Conservation (phyloP, 257 asterid genomes). For the Parsonsia alboflavescens region DNA sequence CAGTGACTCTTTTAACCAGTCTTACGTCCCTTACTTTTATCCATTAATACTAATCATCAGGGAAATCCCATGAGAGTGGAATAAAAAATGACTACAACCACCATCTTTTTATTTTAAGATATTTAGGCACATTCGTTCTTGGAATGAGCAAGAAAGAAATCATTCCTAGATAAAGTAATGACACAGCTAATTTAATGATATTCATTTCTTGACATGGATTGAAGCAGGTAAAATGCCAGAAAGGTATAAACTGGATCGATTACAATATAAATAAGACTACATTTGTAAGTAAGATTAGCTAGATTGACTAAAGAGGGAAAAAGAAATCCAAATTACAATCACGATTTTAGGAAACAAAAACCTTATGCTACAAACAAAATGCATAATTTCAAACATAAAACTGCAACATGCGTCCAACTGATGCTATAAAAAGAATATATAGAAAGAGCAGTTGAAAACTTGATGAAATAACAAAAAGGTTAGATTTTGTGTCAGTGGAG, state of each 20-base stretch:
- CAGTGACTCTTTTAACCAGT: neutral
- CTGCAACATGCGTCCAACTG: neutral
- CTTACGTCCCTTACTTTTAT: neutral
- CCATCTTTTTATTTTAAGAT: neutral
- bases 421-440: neutral
- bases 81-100: neutral
- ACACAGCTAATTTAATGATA: neutral
- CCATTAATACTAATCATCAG: neutral
- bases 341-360: neutral
- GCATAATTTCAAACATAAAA: neutral
- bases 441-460: neutral
- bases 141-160: neutral
- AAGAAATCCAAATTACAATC: neutral
- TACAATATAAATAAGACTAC: neutral
- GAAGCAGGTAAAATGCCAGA: neutral
- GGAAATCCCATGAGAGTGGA: neutral
- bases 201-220: too few species aligned
- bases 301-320: neutral
- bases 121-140: neutral
- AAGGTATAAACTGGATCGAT: neutral
- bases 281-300: neutral
- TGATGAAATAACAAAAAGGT: neutral
- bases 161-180: too few species aligned
- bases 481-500: neutral
- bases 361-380: neutral